Evolutionary conservation across 2,329 filamentous ascomycete genomes (phyloP), one percentile per base, ranked within the genome.

Genomic region (Chrysoporthe puriensis): DNA sequence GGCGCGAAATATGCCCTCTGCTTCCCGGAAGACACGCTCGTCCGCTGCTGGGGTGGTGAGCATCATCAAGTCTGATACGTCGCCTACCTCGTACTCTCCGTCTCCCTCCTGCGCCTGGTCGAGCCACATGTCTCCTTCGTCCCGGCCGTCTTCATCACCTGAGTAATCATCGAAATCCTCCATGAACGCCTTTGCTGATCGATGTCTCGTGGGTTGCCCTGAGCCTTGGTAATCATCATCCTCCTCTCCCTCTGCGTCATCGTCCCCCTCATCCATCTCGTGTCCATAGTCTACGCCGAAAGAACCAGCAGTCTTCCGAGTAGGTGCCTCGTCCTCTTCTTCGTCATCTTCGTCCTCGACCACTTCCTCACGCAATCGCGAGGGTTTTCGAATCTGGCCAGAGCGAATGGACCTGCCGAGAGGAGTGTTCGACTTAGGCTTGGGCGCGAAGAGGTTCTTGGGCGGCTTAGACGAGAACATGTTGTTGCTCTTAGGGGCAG

Each of bases 1-100:
- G 57, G 84, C 83, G 50, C 84, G 83, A 73, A 83, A 85, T 66
- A 88, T 83, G 64, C 82, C 82, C 68, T 88, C 84, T 14, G 86
- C 86, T 75, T 89, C 86, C 66, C 78, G 82, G 63, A 81, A 80
- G 68, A 88, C 81, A 61, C 84, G 82, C 68, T 82, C 80, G 16
- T 83, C 84, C 5, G 84, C 86, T 2, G 85, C 84, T 0, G 86
- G 85, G 9, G 85, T 87, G 56, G 82, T 79, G 60, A 88, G 78
- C 79, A 87, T 82, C 77, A 88, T 80, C 54, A 88, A 73, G 69
- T 88, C 85, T 26, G 82, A 80, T 32, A 82, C 82, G 50, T 84
- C 80, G 40, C 78, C 81, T 58, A 80, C 71, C 43, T 80, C 73
- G 16, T 78, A 76, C 65, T 77, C 76, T 36, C 77, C 79, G 52